Conservation (phyloP, 768 basidiomycete species). For the Lentinula raphanica region DNA sequence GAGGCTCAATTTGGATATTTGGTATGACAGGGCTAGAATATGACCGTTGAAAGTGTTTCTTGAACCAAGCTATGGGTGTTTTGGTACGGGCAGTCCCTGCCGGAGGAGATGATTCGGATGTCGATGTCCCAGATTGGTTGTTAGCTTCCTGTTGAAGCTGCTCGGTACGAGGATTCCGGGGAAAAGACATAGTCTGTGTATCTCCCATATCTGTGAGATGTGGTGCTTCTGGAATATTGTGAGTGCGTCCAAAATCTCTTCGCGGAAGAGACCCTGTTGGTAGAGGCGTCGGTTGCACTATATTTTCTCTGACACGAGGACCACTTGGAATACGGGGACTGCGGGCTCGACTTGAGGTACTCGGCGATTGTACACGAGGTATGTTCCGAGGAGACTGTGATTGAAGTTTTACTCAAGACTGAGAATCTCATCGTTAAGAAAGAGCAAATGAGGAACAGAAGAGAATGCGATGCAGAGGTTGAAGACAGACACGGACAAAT, state of each 20-base stretch:
- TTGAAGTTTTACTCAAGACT: not conserved
- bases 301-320: not conserved
- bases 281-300: not conserved
- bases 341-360: not conserved
- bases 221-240: not conserved
- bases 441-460: not conserved
- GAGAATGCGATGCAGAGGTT: not conserved
- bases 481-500: not conserved
- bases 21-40: slow-evolving; percentile 9
- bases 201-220: not conserved
- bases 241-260: not conserved
- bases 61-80: slow-evolving; percentile 11
- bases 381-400: not conserved
- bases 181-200: not conserved
- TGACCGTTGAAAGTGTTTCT: slow-evolving; percentile 9
- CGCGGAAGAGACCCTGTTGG: not conserved
- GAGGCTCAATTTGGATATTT: slow-evolving; percentile 9
- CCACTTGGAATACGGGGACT: slow-evolving; percentile 2
- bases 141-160: not conserved
- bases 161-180: not conserved
- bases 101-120: not conserved
- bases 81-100: slow-evolving; percentile 7
- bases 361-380: not conserved
- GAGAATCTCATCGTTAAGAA: not conserved
- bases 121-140: not conserved